Base-by-base conservation (phyloP, 1,139 yeast species). In the Magnusiomyces tetraspermus region DNA sequence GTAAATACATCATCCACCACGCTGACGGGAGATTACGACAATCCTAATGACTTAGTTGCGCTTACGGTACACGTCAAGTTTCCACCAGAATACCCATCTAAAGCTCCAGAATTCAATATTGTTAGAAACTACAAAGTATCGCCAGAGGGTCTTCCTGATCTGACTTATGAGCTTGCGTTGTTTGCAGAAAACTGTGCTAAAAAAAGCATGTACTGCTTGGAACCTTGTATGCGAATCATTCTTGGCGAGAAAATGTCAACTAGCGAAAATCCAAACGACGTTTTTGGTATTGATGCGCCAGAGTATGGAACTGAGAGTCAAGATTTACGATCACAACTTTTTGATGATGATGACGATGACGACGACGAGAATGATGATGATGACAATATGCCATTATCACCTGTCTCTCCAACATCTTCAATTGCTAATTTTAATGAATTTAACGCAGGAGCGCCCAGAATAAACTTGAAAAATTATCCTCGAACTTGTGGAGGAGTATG, bases 231-330 rank as follows among this genome's bases (percentile, higher is more conserved):
- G 54, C 68, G 96, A 50, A 84, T 75, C 61, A 71, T 92, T 3
- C 73, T 89, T 71, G 98, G 98, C 0, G 97, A 90, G 58, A 78
- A 81, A 53, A 75, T 88, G 2, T 79, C 78, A 30, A 63, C 85
- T 21, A 76, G 73, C 40, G 56, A 68, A 56, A 46, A 58, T 33
- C 62, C 67, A n/a, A 67, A 67, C 28, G 72, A 69, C 10, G 66
- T 41, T 3, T 23, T 41, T 3, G 45, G 28, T 10, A n/a, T 36
- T 23, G 19, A 41, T 19, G n/a, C 45, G 13, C 11, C 61, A 23
- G 64, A 71, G 6, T 72, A 67, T 0, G 76, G 67, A 38, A 73
- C 71, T 31, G 56, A 57, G 36, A 33, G 38, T 49, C 44, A 3
- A 30, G 48, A 51, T 15, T 49, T 44, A n/a, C 54, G 33, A 31